phyloP scores from a whole-genome alignment of 441 rosid species.

The Gossypium davidsonii region DNA sequence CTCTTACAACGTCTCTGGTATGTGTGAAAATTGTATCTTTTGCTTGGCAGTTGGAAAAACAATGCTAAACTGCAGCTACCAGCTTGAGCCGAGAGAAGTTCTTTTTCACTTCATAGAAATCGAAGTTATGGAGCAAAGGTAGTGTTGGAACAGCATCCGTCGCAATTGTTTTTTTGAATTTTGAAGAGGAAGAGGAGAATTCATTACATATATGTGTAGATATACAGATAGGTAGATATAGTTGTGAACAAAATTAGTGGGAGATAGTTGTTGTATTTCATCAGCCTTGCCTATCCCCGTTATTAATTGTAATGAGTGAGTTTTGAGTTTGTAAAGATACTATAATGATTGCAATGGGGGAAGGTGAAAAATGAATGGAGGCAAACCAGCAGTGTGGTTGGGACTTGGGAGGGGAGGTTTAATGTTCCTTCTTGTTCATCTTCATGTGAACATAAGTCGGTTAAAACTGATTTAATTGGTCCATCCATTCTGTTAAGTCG shows the following conservation, averaged over 20 bases:
- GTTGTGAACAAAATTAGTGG: conserved; percentile 4
- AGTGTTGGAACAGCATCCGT: background rate
- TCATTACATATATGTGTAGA: background rate
- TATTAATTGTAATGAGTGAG: background rate
- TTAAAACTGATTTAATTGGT: too few relatives aligned
- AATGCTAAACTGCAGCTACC: conserved; percentile 87
- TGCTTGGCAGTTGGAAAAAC: conserved; percentile 73
- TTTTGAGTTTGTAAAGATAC: background rate
- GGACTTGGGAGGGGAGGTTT: background rate
- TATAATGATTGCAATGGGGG: background rate
- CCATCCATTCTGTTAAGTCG: too few relatives aligned
- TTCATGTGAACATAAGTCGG: background rate
- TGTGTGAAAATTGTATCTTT: background rate
- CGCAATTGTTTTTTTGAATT: background rate
- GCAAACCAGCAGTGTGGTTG: background rate
- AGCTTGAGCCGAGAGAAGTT: conserved; percentile 37
- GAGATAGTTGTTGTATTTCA: conserved; percentile 3
- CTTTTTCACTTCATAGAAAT: background rate
- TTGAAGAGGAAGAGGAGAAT: conserved; percentile 5
- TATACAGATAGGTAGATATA: background rate
- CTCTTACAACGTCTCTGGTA: background rate
- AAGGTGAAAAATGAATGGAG: background rate
- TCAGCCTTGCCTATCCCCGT: conserved; percentile 1
- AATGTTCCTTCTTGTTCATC: background rate
- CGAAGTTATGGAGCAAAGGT: background rate